Base-by-base conservation (phyloP, 2,329 filamentous ascomycete species). In the Coniosporium uncinatum region DNA sequence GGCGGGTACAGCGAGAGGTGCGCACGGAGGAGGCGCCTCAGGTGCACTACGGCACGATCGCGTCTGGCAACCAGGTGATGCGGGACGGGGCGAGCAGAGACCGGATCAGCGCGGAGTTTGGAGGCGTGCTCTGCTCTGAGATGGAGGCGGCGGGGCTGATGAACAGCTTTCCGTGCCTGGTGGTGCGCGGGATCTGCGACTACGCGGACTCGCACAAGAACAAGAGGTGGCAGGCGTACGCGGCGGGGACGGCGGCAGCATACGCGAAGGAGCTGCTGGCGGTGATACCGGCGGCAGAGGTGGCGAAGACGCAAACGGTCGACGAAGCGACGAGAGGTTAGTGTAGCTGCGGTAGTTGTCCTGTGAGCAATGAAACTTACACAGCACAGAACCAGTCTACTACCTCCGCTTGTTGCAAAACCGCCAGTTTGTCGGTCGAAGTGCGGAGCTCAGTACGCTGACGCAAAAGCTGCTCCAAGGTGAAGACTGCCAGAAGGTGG, bases 61-160 rank as follows among this genome's bases (percentile, higher is more conserved):
- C 57, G 4, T 69, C 64, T 1, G 64, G 59, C 14, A 61, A 71
- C 39, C 58, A 51, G 2, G 62, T 71, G 1, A 63, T 73, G 44
- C 66, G 62, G 41, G 61, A 59, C 13, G 65, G 57, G 1, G 36
- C 49, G 13, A 46, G 59, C 14, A 57, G 67, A 13, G 67, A 71
- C 39, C 21, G 17, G 1, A 47, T 69, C 46, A 53, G 40, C 54
- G 46, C 40, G 47, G 46, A 43, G 46, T 45, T 45, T 36, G 42
- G 52, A 27, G 44, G 40, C 2, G 48, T 54, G 4, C 42, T 52
- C 3, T 54, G 48, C 37, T 53, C 51, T 29, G 49, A 52, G 39
- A 51, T 48, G 45, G 53, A 52, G 38, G 49, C 49, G 33, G 50
- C 52, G 37, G 54, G 52, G 40, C 49, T 57, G 42, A 54, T 56